These are phyloP conservation scores for Picea glauca DNA, from an alignment of 75 land plant genomes.

Conservation along the genomic window DNA sequence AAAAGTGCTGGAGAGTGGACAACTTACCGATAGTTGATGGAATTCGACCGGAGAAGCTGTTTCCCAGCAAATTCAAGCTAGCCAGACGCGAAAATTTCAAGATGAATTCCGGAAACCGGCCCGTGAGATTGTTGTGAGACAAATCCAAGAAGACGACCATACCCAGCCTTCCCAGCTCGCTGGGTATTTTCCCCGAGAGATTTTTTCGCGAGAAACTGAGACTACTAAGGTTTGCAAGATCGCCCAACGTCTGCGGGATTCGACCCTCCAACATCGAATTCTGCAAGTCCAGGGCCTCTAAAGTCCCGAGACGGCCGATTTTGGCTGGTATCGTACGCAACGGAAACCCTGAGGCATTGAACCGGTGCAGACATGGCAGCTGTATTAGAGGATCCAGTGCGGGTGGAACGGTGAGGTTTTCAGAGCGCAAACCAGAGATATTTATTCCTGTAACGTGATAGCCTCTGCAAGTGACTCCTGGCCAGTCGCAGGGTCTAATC, in stretches of 20 bases:
- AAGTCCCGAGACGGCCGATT: slow-evolving; percentile 4
- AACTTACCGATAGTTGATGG: background rate
- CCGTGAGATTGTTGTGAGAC: slow-evolving; percentile 11
- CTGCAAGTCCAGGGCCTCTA: slow-evolving; percentile 30
- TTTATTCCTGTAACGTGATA: background rate
- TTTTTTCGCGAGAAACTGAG: slow-evolving; percentile 40
- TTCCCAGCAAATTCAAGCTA: slow-evolving; percentile 19
- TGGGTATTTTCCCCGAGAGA: slow-evolving; percentile 31
- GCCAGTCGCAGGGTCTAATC: slow-evolving; percentile 8
- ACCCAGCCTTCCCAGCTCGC: slow-evolving; percentile 9
- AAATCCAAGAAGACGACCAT: slow-evolving; percentile 5
- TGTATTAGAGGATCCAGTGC: background rate
- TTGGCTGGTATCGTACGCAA: background rate
- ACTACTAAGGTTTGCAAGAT: background rate
- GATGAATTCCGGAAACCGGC: background rate
- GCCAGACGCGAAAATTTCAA: background rate
- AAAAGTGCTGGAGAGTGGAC: background rate
- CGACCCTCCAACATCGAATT: slow-evolving; percentile 23
- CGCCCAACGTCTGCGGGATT: slow-evolving; percentile 22
- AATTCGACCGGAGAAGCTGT: slow-evolving; percentile 20
- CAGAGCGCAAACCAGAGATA: background rate
- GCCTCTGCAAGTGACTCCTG: slow-evolving; percentile 6
- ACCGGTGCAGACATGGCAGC: background rate
- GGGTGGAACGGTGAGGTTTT: background rate
- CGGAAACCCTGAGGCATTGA: slow-evolving; percentile 1